Base-by-base conservation (phyloP, 2,329 filamentous ascomycete genomes). In the Alternaria ethzedia region DNA sequence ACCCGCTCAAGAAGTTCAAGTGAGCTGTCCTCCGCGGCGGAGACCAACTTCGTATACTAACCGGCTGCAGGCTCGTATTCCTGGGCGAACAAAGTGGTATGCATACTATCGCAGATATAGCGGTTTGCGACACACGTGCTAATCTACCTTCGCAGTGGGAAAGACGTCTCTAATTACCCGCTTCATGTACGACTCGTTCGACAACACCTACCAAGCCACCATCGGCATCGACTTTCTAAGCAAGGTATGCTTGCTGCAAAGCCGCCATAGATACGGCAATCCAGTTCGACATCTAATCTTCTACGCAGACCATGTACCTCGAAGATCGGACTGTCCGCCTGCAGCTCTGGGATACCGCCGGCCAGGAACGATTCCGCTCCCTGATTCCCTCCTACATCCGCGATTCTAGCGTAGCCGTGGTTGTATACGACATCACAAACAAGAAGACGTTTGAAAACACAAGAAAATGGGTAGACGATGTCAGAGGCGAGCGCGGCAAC, bases 1-100 rank as follows among this genome's bases (percentile, higher is more conserved):
- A 98, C 86, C 96, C 96, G 77, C 86, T 99, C 84, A 99, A 99
- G 92, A 99, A 99, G 84, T 99, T 98, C 91, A 99, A 99, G 94
- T 97, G 63, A 73, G 77, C 54, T 61, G 67, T 59, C 52, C 61
- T 63, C 58, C 56, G 62, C 62, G 23, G 52, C 57, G 44, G 45
- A 50, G 54, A 30, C 59, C 55, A 45, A 58, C 57, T 57, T 59
- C 67, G 50, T 68, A 69, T 61, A 64, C 75, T 78, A 65, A 78
- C 63, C 59, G 51, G 21, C 56, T 66, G 61, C 74, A 97, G 94
- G 85, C 85, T 99, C 82, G 96, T 99, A 73, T 99, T 99, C 82
- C 85, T 99, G 68, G 96, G 96, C 79, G 96, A 99, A 85, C 96
- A 99, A 84, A 98, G 95, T 82, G 96, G 95, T 97, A 93, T 81